These are phyloP conservation scores for Sporothrix brunneoviolacea DNA, from an alignment of 2,329 filamentous ascomycete species.

Conservation along the genomic window DNA sequence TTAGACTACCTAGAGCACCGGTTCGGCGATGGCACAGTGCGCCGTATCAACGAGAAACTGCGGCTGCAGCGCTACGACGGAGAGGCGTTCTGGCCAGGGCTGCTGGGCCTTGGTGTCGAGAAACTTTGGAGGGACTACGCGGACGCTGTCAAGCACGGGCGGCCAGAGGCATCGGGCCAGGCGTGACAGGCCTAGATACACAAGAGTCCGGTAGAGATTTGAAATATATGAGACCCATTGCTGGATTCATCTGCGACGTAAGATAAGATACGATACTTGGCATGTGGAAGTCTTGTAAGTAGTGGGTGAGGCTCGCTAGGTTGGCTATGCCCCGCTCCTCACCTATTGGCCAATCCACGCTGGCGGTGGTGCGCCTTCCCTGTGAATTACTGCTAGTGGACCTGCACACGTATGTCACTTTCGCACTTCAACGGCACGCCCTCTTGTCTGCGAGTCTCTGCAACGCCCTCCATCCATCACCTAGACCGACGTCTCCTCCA, in stretches of 20 bases:
- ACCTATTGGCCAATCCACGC: conserved; percentile 2
- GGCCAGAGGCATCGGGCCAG: conserved; percentile 3
- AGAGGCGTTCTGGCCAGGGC: conserved; percentile 57
- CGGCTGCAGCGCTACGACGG: conserved; percentile 57
- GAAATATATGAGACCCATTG: no score
- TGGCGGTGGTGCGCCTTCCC: neutral
- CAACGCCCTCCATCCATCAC: neutral
- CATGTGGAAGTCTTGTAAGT: no score
- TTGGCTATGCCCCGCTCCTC: neutral
- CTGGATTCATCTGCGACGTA: no score
- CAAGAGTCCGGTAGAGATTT: no score
- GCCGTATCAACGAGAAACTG: conserved; percentile 61
- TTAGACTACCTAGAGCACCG: conserved; percentile 72
- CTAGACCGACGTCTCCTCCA: neutral
- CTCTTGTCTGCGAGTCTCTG: no score
- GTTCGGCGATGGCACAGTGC: conserved; percentile 53
- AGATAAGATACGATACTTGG: no score
- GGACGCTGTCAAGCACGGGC: conserved; percentile 21
- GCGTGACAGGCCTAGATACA: neutral
- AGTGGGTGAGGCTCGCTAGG: no score
- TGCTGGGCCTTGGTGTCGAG: conserved; percentile 60
- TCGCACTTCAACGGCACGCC: neutral
- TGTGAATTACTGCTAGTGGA: neutral
- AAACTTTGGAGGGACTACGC: conserved; percentile 71
- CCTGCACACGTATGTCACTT: conserved; percentile 8